Evolutionary conservation across 345 rosid genomes (phyloP), one percentile per base, ranked within the genome.

Genomic region (Euphorbia peplus): DNA sequence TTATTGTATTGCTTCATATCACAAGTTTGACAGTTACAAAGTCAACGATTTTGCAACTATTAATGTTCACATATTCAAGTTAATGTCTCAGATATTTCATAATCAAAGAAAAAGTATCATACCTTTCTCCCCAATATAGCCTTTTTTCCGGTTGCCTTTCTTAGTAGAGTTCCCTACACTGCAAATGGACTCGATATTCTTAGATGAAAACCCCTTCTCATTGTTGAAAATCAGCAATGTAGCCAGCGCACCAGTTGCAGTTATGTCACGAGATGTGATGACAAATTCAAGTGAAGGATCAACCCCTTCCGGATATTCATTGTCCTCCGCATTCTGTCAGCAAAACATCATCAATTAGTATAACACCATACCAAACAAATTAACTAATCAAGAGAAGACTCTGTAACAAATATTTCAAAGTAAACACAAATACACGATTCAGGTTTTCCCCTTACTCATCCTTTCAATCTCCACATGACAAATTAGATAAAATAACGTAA

Each of bases 41-140:
- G n/a, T n/a, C n/a, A n/a, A n/a, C n/a, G n/a, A n/a, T n/a, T n/a
- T n/a, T n/a, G 24, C 54, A 50, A 19, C 16, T 50, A 18, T 22
- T 18, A 3, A 18, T 22, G 19, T 50, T 50, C 22, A 50, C 54
- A 50, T 50, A 19, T 48, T 16, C 4, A 48, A 42, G 47, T 42
- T 42, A 42, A n/a, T 39, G 44, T 48, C 18, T 16, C 53, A 15
- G 4, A 11, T 48, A 11, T 50, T 50, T 50, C n/a, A 3, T 15
- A 50, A 24, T 22, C 50, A 35, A 52, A 13, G n/a, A n/a, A n/a
- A n/a, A n/a, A n/a, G n/a, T n/a, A n/a, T 54, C 8, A 30, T 14
- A 90, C 97, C 97, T 82, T 90, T 90, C 76, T 90, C 93, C 22
- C 97, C 97, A 26, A 90, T 86, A 22, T 85, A 86, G 35, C 96